A percentile compares a stretch with the other conserved stretches of the same genome.
Evolutionary conservation across 768 basidiomycete genomes (phyloP).

Genomic region (Amanita molliuscula): DNA sequence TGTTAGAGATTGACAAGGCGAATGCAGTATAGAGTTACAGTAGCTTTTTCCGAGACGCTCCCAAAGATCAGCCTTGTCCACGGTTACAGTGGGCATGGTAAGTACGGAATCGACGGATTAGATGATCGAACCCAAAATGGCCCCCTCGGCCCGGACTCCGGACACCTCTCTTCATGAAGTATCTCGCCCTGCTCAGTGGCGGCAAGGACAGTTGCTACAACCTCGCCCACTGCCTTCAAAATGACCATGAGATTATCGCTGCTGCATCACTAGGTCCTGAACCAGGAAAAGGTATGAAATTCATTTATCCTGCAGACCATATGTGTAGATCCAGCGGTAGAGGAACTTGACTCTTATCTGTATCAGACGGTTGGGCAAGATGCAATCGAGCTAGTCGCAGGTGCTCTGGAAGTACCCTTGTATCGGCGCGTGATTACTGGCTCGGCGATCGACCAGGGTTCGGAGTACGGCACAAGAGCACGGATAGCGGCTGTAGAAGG

Average conservation of each 20-base stretch:
- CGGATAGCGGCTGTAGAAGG: slow-evolving; percentile 46
- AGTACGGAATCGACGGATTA: no score
- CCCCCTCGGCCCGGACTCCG: background rate
- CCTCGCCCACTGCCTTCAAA: slow-evolving; percentile 75
- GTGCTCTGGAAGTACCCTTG: slow-evolving; percentile 78
- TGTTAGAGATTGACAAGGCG: slow-evolving; percentile 10
- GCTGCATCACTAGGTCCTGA: slow-evolving; percentile 83
- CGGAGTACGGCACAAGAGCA: slow-evolving; percentile 77
- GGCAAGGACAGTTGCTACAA: slow-evolving; percentile 99
- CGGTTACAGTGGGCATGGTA: slow-evolving; percentile 86
- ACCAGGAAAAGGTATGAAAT: slow-evolving; percentile 67
- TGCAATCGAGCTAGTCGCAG: slow-evolving; percentile 78
- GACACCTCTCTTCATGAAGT: slow-evolving; percentile 52
- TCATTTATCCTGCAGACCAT: slow-evolving; percentile 8
- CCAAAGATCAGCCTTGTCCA: slow-evolving; percentile 94
- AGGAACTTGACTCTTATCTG: slow-evolving; percentile 96
- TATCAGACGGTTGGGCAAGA: slow-evolving; percentile 99
- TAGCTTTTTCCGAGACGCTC: slow-evolving; percentile 74
- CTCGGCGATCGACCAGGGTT: slow-evolving; percentile 65
- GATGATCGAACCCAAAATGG: slow-evolving; percentile 9
- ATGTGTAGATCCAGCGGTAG: slow-evolving; percentile 30
- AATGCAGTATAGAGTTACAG: slow-evolving; percentile 34
- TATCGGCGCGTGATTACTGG: slow-evolving; percentile 78
- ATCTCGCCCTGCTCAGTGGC: slow-evolving; percentile 89
- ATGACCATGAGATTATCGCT: slow-evolving; percentile 82